Base-by-base conservation (phyloP, 371 early-diverging fungal genomes). In the Mortierella sp. region DNA sequence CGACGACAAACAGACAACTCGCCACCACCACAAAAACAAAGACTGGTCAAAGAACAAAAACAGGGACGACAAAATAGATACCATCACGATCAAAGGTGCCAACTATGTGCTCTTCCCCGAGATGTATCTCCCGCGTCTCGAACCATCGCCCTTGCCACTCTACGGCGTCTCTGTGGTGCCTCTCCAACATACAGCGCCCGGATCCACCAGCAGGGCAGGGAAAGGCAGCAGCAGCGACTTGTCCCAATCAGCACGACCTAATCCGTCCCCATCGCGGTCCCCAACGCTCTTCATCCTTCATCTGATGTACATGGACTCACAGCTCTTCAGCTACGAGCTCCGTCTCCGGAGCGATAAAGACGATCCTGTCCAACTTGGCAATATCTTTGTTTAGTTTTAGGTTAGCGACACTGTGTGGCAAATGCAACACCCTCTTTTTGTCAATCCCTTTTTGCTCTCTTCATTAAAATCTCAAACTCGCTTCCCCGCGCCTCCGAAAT, bases 61-160 rank as follows among this genome's bases (percentile, higher is more conserved):
- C 57, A 72, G 48, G 26, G 42, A 34, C 26, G 31, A 34, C n/a
- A 70, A 38, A 31, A 38, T 38, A 38, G 54, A n/a, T 26, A 70
- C 74, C 6, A 70, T 80, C 8, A 72, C 65, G 26, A 31, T 72
- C 3, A 54, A 71, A 14, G 78, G 78, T 0, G 73, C 34, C 1
- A 68, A 77, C 13, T 82, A 73, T 34, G 80, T 85, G 7, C 75
- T 85, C 31, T 85, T 85, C 54, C 86, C 86, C 21, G 86, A 85
- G 70, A 70, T 75, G 52, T 85, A 85, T 48, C 82, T 85, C 26
- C 86, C 86, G 6, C 78, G 82, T 8, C 70, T 75, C 2, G 86
- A 85, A 28, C 80, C 82, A 6, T 75, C 77, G 28, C 74, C 68
- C 0, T 54, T 74, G 3, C 86, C 86, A 0, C 79, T 85, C 24